Evolutionary conservation across 768 basidiomycete genomes (phyloP).

Genomic region (Amanita exitialis): DNA sequence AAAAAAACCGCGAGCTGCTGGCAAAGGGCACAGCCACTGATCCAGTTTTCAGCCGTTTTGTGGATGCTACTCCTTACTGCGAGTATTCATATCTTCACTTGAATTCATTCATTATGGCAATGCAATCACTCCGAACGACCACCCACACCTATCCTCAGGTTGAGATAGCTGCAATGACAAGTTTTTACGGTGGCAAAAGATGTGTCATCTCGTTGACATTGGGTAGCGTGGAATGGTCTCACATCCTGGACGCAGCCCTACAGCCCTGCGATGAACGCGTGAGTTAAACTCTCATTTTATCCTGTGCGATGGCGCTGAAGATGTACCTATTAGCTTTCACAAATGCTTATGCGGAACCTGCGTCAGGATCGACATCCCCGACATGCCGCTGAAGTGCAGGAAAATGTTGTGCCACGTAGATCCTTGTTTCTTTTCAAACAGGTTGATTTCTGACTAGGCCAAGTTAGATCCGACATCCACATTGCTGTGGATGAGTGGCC

Average conservation of each 20-base stretch:
- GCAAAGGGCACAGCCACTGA: no score
- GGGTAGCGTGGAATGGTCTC: constrained; percentile 1
- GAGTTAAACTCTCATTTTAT: constrained; percentile 3
- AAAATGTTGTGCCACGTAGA: constrained; percentile 11
- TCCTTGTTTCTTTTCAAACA: not conserved
- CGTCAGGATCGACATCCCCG: constrained; percentile 8
- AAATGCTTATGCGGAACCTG: constrained; percentile 11
- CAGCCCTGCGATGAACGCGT: constrained; percentile 3
- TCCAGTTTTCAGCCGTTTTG: no score
- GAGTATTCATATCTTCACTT: constrained; percentile 2
- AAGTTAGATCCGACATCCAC: not conserved
- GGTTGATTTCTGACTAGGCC: constrained; percentile 6
- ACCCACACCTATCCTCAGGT: not conserved
- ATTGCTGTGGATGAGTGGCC: not conserved
- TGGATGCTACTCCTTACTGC: no score
- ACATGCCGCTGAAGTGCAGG: constrained; percentile 10
- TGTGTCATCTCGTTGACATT: constrained; percentile 1
- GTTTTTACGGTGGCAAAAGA: constrained; percentile 7
- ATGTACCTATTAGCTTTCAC: constrained; percentile 6
- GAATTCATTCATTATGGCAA: not conserved
- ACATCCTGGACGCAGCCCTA: constrained; percentile 3
- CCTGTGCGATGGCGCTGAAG: constrained; percentile 5
- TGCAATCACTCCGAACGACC: not conserved
- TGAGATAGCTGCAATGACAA: constrained; percentile 4
- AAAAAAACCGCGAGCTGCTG: no score